A percentile compares a stretch with the other conserved stretches of the same genome.
These are phyloP conservation scores for Leccinum pachyderme DNA, from an alignment of 1,284 basidiomycete genomes.

Conservation along the genomic window DNA sequence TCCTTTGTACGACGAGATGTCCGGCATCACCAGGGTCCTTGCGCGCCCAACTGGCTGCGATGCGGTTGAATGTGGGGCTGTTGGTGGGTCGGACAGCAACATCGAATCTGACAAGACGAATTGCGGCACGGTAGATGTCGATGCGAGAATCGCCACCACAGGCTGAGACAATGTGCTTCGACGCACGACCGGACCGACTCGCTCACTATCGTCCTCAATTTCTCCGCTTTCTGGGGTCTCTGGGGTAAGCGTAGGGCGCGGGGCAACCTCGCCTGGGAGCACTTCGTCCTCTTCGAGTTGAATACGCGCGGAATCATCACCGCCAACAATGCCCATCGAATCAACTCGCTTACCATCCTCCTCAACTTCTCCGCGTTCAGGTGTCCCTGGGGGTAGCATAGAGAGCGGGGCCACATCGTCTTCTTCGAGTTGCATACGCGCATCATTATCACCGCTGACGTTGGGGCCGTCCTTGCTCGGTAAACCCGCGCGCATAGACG, in stretches of 20 bases:
- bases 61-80: background rate
- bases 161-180: background rate
- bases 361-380: background rate
- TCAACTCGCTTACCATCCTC: background rate
- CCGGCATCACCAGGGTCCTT: conserved; percentile 18
- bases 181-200: background rate
- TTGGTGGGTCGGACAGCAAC: background rate
- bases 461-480: background rate
- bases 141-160: background rate
- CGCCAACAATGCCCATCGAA: background rate
- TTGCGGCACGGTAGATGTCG: background rate
- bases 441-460: conserved; percentile 2
- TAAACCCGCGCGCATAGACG: background rate
- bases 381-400: background rate
- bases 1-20: conserved; percentile 24
- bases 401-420: conserved; percentile 18
- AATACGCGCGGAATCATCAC: conserved; percentile 5
- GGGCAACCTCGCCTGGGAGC: conserved; percentile 17
- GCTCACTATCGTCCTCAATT: background rate
- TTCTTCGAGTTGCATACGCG: conserved; percentile 16
- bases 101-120: background rate
- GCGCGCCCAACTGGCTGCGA: conserved; percentile 1
- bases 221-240: background rate
- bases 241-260: background rate
- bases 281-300: conserved; percentile 24